Base-by-base conservation (phyloP, 495 filamentous ascomycete genomes). In the Polyplosphaeria fusca region DNA sequence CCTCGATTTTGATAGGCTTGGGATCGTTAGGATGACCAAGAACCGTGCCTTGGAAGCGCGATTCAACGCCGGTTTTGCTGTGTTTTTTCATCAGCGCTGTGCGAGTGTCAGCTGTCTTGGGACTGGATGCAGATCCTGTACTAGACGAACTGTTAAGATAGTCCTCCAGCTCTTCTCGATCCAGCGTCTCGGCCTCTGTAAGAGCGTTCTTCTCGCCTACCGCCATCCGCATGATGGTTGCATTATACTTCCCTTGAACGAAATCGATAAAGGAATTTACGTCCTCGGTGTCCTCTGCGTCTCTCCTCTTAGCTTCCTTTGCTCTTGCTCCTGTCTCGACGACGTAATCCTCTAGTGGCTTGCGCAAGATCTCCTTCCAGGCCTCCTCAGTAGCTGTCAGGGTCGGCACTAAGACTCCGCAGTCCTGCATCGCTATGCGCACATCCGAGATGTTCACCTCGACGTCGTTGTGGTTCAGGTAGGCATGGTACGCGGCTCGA, bases 41-140 rank as follows among this genome's bases (percentile, higher is more conserved):
- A 0, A 89, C 76, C 3, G 91, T 94, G 2, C 88, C 88, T 27
- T 83, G 78, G 69, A 85, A 95, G 58, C 90, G 80, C 9, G 85
- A 82, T 58, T 92, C 88, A 59, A 93, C 88, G 27, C 84, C 84
- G 3, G 82, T 87, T 65, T 91, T 91, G 70, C 81, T 88, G 68
- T 92, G 86, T 55, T 90, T 92, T 66, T 88, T 87, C 70, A 91
- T 93, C 52, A 95, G 73, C 16, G 52, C 70, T 68, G 37, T 2
- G 22, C 23, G 5, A 3, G 19, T 44, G 30, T 59, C 55, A 60
- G 55, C 40, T 42, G 7, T 19, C 3, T 3, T 39, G 12, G 16
- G n/a, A 7, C 12, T 12, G 39, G 38, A 23, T 43, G 44, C 16
- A 46, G 5, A 26, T 22, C n/a, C 13, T 13, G 13, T 16, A 7